Base-by-base conservation (phyloP, 495 filamentous ascomycete species). In the Cairneyella variabilis region DNA sequence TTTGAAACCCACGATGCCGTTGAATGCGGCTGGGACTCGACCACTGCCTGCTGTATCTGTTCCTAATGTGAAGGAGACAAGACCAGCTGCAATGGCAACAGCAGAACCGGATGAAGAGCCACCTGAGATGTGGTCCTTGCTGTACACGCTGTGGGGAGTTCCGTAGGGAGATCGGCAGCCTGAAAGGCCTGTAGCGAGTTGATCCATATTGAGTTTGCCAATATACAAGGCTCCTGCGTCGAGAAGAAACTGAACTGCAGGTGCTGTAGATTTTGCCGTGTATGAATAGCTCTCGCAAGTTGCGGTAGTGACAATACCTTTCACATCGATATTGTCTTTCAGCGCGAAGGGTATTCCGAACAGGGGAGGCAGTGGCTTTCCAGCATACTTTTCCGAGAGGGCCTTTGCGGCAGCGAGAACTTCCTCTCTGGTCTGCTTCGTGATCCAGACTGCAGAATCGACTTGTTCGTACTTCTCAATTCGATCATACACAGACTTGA, bases 11-110 rank as follows among this genome's bases (percentile, higher is more conserved):
- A 84, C 74, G 22, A 88, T 71, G 34, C 80, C 80, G 61, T 85
- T 86, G 63, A 84, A 79, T 0, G 72, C 78, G 1, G 84, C 76
- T 0, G 84, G 84, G 0, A 86, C 72, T 12, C 83, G 71, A 1
- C 79, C 79, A 16, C 76, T 81, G 2, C 84, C 84, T n/a, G 83
- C 84, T 5, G 84, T 86, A 56, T 86, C 84, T 0, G 83, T 85
- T 3, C 72, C 81, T 5, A 88, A 65, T 3, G 82, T 74, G 55
- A 88, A 85, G 0, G 79, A 77, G 21, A 82, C 78, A 2, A 85
- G 72, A 2, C 69, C 65, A 10, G 78, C 76, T 36, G 72, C 80
- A 10, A 84, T 81, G 23, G 74, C 76, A 16, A 85, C 81, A 14
- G 74, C 73, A 22, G 73, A 76, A 12, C 83, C 83, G 9, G 76